phyloP scores from a whole-genome alignment of 1,139 yeast species.

The Nematodospora anomalae region DNA sequence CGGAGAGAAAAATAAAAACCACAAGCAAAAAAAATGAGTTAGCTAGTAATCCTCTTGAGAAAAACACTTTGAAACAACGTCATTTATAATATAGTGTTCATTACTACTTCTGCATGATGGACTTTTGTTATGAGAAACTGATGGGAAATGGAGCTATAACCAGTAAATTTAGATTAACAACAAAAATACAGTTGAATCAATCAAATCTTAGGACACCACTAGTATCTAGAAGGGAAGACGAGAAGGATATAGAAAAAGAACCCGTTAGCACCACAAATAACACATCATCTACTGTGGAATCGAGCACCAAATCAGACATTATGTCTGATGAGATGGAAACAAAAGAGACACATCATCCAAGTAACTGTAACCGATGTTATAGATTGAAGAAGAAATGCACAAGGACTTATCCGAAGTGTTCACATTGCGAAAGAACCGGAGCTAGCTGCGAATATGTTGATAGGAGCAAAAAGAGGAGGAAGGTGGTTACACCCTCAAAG shows the following conservation, averaged over 20 bases:
- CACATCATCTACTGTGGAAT: background rate
- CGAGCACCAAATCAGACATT: conserved; percentile 2
- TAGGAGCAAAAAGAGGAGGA: conserved; percentile 29
- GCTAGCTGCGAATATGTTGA: conserved; percentile 40
- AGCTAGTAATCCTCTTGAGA: too few species aligned
- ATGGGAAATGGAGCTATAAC: conserved; percentile 43
- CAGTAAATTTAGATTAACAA: conserved; percentile 33
- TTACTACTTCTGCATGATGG: conserved; percentile 29
- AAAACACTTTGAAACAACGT: too few species aligned
- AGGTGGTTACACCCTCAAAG: background rate
- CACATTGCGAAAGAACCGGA: conserved; percentile 36
- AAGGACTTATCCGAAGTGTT: conserved; percentile 39
- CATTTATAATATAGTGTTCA: too few species aligned
- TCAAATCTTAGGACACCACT: conserved; percentile 20
- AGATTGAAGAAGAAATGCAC: conserved; percentile 45
- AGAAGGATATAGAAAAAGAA: background rate
- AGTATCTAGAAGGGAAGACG: background rate
- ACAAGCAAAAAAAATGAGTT: too few species aligned
- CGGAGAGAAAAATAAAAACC: too few species aligned
- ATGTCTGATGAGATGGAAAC: conserved; percentile 19
- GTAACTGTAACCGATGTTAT: conserved; percentile 45
- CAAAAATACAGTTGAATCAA: conserved; percentile 23
- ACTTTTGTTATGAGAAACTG: conserved; percentile 37
- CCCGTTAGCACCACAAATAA: background rate
- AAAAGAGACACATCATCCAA: conserved; percentile 29